Conservation (phyloP, 2,329 filamentous ascomycete species). For the Venturia effusa region DNA sequence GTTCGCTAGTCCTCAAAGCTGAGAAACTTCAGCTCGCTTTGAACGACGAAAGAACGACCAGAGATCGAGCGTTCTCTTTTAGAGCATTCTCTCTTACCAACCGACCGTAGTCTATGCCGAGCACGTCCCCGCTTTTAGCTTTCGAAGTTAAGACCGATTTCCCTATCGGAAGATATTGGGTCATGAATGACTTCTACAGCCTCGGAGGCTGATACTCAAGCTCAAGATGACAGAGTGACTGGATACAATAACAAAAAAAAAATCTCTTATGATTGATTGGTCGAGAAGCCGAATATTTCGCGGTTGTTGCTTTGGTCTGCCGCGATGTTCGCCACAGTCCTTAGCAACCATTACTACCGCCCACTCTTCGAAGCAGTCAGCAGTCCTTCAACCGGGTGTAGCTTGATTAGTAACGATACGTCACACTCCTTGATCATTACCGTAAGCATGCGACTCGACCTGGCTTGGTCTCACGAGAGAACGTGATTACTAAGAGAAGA, state of each 20-base stretch:
- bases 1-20: background rate
- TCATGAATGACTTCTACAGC: background rate
- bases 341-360: background rate
- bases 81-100: background rate
- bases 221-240: background rate
- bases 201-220: background rate
- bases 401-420: background rate
- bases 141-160: background rate
- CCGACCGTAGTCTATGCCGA: background rate
- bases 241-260: background rate
- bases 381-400: background rate
- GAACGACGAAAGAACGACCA: background rate
- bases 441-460: background rate
- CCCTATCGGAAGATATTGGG: background rate
- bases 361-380: background rate
- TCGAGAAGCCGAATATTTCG: background rate
- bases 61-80: background rate
- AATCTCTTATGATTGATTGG: background rate
- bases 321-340: background rate
- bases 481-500: conserved; percentile 4
- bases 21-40: background rate
- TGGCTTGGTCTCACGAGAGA: background rate
- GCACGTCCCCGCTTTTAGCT: background rate
- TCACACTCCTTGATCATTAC: background rate
- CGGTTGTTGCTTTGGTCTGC: background rate